A percentile compares a stretch with the other conserved stretches of the same genome.
These are phyloP conservation scores for Saccharomyces hybrid DNA, from an alignment of 1,139 yeast genomes.

Conservation along the genomic window DNA sequence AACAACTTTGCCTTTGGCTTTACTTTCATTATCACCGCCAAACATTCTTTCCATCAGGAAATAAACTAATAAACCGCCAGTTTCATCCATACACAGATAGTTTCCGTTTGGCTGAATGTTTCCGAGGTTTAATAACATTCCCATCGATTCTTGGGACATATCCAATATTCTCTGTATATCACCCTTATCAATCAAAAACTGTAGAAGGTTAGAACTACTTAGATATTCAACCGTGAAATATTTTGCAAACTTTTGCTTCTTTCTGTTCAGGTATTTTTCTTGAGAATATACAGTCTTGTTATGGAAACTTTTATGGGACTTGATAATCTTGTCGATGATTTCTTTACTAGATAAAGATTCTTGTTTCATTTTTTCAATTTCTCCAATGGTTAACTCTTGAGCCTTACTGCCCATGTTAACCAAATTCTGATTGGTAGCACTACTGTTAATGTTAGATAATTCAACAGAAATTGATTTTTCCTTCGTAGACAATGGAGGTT, in stretches of 20 bases:
- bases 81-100: conserved; percentile 82
- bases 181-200: conserved; percentile 61
- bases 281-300: conserved; percentile 86
- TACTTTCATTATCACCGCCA: conserved; percentile 36
- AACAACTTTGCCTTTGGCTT: conserved; percentile 53
- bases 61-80: conserved; percentile 77
- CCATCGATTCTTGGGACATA: conserved; percentile 76
- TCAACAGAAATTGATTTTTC: conserved; percentile 22
- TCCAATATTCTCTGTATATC: conserved; percentile 71
- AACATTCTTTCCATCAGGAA: conserved; percentile 87
- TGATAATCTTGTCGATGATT: conserved; percentile 73
- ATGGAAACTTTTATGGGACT: conserved; percentile 81
- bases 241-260: conserved; percentile 83
- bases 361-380: conserved; percentile 71
- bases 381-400: conserved; percentile 65
- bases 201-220: conserved; percentile 67
- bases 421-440: conserved; percentile 63
- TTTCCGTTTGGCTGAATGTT: conserved; percentile 85
- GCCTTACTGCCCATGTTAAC: conserved; percentile 66
- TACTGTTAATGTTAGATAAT: conserved; percentile 34
- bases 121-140: conserved; percentile 64
- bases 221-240: conserved; percentile 76
- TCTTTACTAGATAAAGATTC: conserved; percentile 68
- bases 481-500: conserved; percentile 26
- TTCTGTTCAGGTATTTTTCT: conserved; percentile 82